Evolutionary conservation across 2,329 filamentous ascomycete genomes (phyloP).

Genomic region (Aspergillus sclerotialis): DNA sequence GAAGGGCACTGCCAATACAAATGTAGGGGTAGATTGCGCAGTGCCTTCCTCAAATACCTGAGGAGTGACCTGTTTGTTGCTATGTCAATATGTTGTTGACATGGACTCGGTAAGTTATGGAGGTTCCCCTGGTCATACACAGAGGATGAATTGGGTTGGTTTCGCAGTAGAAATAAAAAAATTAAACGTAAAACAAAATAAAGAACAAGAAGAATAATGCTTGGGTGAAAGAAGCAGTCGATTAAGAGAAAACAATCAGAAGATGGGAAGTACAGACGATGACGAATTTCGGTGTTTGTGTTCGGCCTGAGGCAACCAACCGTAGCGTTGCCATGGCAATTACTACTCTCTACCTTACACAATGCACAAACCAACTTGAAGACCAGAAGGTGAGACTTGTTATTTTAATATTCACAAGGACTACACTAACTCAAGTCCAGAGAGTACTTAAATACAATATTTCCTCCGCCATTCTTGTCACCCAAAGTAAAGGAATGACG

Average conservation of each 20-base stretch:
- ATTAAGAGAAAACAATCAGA: neutral
- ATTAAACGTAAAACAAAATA: slow-evolving; percentile 2
- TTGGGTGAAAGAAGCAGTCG: neutral
- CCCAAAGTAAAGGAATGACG: neutral
- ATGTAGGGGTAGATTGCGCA: too few relatives aligned
- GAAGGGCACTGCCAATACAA: too few relatives aligned
- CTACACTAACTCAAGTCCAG: neutral
- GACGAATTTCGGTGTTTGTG: neutral
- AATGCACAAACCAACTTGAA: too few relatives aligned
- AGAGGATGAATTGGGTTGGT: too few relatives aligned
- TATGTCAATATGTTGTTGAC: too few relatives aligned
- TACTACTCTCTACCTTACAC: neutral
- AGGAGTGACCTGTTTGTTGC: too few relatives aligned
- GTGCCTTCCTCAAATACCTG: too few relatives aligned
- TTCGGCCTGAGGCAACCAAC: slow-evolving; percentile 14
- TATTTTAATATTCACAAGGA: neutral
- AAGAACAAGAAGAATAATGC: slow-evolving; percentile 2
- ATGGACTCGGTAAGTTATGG: too few relatives aligned
- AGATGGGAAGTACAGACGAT: neutral
- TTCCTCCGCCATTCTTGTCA: neutral
- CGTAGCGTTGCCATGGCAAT: neutral
- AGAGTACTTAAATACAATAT: neutral
- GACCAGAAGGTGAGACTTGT: too few relatives aligned
- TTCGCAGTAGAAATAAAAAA: slow-evolving; percentile 1
- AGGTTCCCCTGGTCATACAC: too few relatives aligned